Base-by-base conservation (phyloP, 805 yeast genomes). In the Saturnispora zaruensis region DNA sequence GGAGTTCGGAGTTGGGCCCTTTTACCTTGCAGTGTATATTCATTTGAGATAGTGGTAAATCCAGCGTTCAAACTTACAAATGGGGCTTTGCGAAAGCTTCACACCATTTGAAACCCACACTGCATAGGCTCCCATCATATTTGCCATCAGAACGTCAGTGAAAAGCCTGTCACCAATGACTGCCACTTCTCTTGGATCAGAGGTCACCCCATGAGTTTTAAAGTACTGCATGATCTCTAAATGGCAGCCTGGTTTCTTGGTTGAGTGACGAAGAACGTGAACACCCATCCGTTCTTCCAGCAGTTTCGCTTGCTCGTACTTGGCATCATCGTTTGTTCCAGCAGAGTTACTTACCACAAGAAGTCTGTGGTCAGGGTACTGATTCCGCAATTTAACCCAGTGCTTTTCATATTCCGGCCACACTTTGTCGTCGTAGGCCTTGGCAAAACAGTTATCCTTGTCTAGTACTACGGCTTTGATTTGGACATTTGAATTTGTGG, bases 391-490 rank as follows among this genome's bases (percentile, higher is more conserved):
- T n/a, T 62, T 57, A 5, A 68, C 65, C 88, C 93, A 88, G 41
- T 71, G 66, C 8, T 64, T 65, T 57, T 60, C 56, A 55, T 89
- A 90, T 2, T 69, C 85, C 0, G 86, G 88, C 86, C 87, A 89
- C 1, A 91, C 85, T 51, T 78, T 76, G 52, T 82, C 84, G 52
- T 81, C 85, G 49, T 87, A 85, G 33, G 90, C 90, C 51, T 77
- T 75, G 5, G 99, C 95, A 63, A 93, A 86, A 61, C 98, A 91
- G 65, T 93, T 93, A 67, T 93, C 99, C 64, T 93, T 93, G 62
- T 93, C 99, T 24, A 93, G 70, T 0, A 93, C 91, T 1, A 90
- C 75, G 0, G 89, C 95, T 59, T 79, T 82, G 51, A 87, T 84
- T 5, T 58, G 57, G 3, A 57, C 51, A 2, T 55, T 56, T 7